Evolutionary conservation across 768 basidiomycete species (phyloP), one percentile per base, ranked within the genome.

Genomic region (Amanita thiersii): DNA sequence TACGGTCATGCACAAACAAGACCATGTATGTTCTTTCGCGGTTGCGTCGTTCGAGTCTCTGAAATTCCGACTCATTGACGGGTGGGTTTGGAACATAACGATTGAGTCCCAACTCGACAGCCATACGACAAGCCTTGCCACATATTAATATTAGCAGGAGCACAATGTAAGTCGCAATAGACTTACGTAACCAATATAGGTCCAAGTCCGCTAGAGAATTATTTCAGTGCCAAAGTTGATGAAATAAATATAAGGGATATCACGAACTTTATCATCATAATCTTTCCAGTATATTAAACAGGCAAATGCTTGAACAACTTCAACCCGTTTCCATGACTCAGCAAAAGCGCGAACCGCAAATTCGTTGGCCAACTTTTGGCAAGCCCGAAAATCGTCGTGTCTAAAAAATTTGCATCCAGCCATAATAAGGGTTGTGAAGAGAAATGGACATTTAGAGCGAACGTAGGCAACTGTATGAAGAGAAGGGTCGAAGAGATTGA

Each of bases 251-350:
- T 35, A 43, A 25, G 31, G 46, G 30, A 40, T n/a, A n/a, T n/a
- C n/a, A 60, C 73, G 35, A 48, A 85, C 84, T 42, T 78, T 85
- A 51, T 94, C 91, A 48, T 86, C 80, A 29, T 88, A 84, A 51
- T 88, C 86, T 56, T 75, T 82, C 87, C 88, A 93, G 60, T 92
- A 93, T 28, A 82, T 87, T 46, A 93, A 67, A 52, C 87, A 89
- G 14, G 85, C 81, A 56, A 90, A 86, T 19, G 88, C 86, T 60
- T 94, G 91, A 3, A 87, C 84, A 15, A 90, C 79, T 60, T 91
- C 90, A 39, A 93, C 79, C 47, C 79, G 72, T 56, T 86, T 83
- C 75, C 75, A 81, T n/a, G 71, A 73, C 47, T 84, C 79, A 23
- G 77, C 70, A 52, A 92, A 89, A 6, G 88, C 86, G 44, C 77